Percentiles rank a stretch among this genome's conserved stretches.
phyloP scores from a whole-genome alignment of 441 rosid genomes.

The Pelargonium myrrhifolium region DNA sequence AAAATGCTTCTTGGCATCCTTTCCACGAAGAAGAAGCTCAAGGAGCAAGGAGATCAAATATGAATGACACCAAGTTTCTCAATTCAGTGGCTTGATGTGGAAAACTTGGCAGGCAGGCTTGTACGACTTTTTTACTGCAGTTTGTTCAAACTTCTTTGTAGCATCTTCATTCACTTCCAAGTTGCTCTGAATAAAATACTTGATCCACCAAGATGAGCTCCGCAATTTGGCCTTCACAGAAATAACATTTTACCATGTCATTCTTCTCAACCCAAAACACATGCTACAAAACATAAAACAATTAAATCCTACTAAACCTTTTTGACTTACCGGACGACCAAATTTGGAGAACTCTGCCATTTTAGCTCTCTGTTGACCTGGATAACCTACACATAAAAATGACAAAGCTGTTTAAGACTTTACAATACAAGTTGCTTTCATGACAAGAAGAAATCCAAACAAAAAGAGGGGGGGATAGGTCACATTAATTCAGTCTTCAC shows the following conservation, averaged over 20 bases:
- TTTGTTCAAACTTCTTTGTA: conserved; percentile 41
- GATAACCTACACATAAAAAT: conserved; percentile 32
- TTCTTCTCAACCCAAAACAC: neutral
- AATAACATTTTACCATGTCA: neutral
- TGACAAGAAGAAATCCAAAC: no score
- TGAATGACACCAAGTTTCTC: neutral
- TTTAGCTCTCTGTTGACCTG: conserved; percentile 58
- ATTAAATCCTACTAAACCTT: no score
- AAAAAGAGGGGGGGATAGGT: no score
- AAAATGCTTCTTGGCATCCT: neutral
- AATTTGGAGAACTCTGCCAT: conserved; percentile 57
- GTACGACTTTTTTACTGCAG: conserved; percentile 30
- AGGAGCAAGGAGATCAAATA: neutral
- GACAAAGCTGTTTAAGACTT: neutral
- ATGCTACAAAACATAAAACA: neutral
- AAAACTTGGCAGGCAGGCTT: conserved; percentile 46
- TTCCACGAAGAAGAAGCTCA: neutral
- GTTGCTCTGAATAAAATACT: conserved; percentile 37
- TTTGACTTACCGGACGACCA: conserved; percentile 51
- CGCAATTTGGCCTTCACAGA: conserved; percentile 26
- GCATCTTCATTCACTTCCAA: conserved; percentile 50
- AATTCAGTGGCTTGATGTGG: conserved; percentile 37
- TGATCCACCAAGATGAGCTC: conserved; percentile 48
- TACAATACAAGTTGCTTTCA: no score
- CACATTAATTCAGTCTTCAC: no score